These are phyloP conservation scores for Zelopaecilomyces penicillatus DNA, from an alignment of 2,329 filamentous ascomycete species.

Conservation along the genomic window DNA sequence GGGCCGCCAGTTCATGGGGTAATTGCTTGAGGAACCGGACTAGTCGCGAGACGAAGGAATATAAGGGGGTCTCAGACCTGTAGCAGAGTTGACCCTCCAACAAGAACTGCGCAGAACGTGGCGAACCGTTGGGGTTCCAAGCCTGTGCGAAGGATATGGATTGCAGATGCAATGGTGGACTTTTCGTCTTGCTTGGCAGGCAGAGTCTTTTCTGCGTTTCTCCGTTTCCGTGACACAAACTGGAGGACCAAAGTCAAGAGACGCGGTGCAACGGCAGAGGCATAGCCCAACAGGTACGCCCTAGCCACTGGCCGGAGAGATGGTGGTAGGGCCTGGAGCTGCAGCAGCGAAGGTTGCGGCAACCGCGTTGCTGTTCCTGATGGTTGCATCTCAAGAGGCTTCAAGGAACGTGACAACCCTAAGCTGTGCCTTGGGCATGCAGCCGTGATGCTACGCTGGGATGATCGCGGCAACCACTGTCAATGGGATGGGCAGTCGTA, in stretches of 20 bases:
- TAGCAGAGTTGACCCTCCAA: constrained; percentile 53
- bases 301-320: constrained; percentile 47
- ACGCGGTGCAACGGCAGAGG: constrained; percentile 48
- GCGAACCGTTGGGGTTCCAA: constrained; percentile 51
- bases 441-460: too few relatives aligned
- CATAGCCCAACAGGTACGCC: constrained; percentile 54
- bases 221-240: constrained; percentile 33
- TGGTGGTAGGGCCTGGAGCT: constrained; percentile 34
- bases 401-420: too few relatives aligned
- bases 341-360: constrained; percentile 3
- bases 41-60: too few relatives aligned
- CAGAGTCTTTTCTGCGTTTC: constrained; percentile 19
- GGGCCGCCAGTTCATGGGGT: too few relatives aligned
- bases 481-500: too few relatives aligned
- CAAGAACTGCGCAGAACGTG: constrained; percentile 52
- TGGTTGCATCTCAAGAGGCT: constrained; percentile 4
- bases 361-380: neutral
- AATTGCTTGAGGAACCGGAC: too few relatives aligned
- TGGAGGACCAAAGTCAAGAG: constrained; percentile 47
- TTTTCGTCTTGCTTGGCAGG: constrained; percentile 19
- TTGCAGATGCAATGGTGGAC: constrained; percentile 24
- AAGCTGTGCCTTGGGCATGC: too few relatives aligned
- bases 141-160: constrained; percentile 40
- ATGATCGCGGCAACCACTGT: too few relatives aligned
- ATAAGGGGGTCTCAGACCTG: constrained; percentile 34